These are phyloP conservation scores for Aureobasidium lini DNA, from an alignment of 2,329 filamentous ascomycete species.

Conservation along the genomic window DNA sequence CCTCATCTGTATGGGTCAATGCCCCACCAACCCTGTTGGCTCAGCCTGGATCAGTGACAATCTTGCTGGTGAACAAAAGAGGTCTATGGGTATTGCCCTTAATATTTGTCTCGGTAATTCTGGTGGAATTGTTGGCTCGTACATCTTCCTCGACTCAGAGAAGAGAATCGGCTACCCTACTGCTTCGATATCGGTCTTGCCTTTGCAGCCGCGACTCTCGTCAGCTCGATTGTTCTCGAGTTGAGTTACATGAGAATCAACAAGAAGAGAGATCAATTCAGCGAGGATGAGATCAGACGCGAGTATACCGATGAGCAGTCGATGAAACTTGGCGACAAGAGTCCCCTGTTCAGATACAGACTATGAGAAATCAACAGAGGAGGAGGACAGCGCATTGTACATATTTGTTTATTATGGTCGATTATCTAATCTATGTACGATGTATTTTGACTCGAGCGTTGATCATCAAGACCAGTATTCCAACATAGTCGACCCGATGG, in stretches of 20 bases:
- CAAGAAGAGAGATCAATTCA: slow-evolving; percentile 26
- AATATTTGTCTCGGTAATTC: slow-evolving; percentile 44
- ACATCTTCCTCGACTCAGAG: slow-evolving; percentile 36
- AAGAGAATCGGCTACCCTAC: slow-evolving; percentile 28
- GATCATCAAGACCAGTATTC: too few relatives aligned
- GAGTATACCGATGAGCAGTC: slow-evolving; percentile 31
- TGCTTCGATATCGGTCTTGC: slow-evolving; percentile 29
- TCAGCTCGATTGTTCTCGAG: slow-evolving; percentile 26
- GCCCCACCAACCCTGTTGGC: slow-evolving; percentile 49
- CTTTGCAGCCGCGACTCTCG: slow-evolving; percentile 20
- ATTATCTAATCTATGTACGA: too few relatives aligned
- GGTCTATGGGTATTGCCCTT: slow-evolving; percentile 50
- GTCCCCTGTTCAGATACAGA: slow-evolving; percentile 33
- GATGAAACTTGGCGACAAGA: slow-evolving; percentile 31
- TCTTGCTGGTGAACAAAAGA: slow-evolving; percentile 48
- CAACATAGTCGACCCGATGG: too few relatives aligned
- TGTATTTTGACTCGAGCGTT: too few relatives aligned
- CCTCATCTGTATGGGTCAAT: slow-evolving; percentile 46
- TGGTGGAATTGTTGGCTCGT: slow-evolving; percentile 54
- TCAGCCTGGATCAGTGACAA: slow-evolving; percentile 55
- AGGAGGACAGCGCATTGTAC: too few relatives aligned
- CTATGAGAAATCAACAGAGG: slow-evolving; percentile 13
- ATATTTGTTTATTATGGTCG: too few relatives aligned
- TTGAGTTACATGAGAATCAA: slow-evolving; percentile 23
- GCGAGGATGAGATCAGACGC: slow-evolving; percentile 28